Percentiles rank a stretch among this genome's conserved stretches.
phyloP scores from a whole-genome alignment of 768 basidiomycete species.

The Phallus indusiatus region DNA sequence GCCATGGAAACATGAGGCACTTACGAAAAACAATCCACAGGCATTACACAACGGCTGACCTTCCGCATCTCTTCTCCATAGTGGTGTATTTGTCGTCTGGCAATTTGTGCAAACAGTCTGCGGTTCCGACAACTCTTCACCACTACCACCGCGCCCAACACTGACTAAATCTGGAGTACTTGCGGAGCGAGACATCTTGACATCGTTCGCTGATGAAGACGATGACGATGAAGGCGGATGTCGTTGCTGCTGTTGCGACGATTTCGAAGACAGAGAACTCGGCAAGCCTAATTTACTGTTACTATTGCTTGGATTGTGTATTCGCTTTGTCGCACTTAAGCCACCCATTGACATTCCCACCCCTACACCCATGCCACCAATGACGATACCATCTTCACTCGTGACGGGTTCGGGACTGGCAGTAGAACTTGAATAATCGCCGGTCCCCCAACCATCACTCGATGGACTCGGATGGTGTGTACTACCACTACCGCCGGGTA shows the following conservation, averaged over 20 bases:
- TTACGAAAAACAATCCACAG: conserved; percentile 86
- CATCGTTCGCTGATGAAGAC: conserved; percentile 19
- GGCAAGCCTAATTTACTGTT: neutral
- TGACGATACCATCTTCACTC: neutral
- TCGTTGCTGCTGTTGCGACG: conserved; percentile 24
- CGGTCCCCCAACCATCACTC: conserved; percentile 74
- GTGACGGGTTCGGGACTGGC: conserved; percentile 3
- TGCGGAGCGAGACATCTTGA: conserved; percentile 42
- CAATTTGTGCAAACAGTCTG: conserved; percentile 92
- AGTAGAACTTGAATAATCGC: conserved; percentile 34
- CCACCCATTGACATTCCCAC: neutral
- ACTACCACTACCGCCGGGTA: conserved; percentile 40
- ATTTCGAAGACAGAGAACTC: neutral
- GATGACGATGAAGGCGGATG: conserved; percentile 37
- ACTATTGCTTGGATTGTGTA: neutral
- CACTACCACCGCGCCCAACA: conserved; percentile 24
- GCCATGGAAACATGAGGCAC: conserved; percentile 22
- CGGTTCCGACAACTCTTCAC: conserved; percentile 58
- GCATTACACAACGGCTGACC: conserved; percentile 90
- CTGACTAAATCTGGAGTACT: conserved; percentile 57
- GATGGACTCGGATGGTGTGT: conserved; percentile 62
- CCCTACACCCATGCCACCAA: neutral
- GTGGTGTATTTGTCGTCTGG: conserved; percentile 88
- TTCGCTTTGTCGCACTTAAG: conserved; percentile 5
- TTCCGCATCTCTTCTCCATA: conserved; percentile 89